Base-by-base conservation (phyloP, 2,329 filamentous ascomycete species). In the Arthrobotrys conoides region DNA sequence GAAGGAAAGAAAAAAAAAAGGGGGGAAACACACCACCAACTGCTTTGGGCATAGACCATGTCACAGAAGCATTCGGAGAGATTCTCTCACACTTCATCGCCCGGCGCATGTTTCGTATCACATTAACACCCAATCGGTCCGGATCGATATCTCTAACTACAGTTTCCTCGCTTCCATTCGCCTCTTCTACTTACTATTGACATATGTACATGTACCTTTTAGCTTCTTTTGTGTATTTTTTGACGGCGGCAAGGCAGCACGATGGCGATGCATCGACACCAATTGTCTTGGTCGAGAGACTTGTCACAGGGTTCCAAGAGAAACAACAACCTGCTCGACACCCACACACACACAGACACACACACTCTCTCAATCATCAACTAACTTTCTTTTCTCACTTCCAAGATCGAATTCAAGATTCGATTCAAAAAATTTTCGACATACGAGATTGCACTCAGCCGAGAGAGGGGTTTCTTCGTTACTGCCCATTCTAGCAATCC, bases 81-180 rank as follows among this genome's bases (percentile, higher is more conserved):
- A 75, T 69, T 75, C 71, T 75, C 71, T 63, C 71, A 75, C 71
- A 75, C 64, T 38, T 49, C 61, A 27, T 57, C 36, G n/a, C n/a
- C n/a, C n/a, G 57, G 69, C 44, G 33, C 59, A 63, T 68, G 70
- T 73, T 73, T 73, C 38, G 70, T 33, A 73, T 73, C 61, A 63
- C 20, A 44, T 36, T 61, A 44, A 41, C 18, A 61, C 16, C 20
- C 18, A 51, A 49, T 53, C 38, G 24, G 24, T 38, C 66, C 57
- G 57, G 57, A 61, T 61, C 33, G 55, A 61, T 61, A 61, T 61
- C 55, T 61, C 55, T 33, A 2, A 30, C 20, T 16, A n/a, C 30
- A 20, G n/a, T 22, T 16, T 44, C 55, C 55, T 61, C 57, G 57
- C 57, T 61, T 61, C 33, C 33, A 61, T 44, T 61, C 36, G 36